Conservation (phyloP, 495 filamentous ascomycete species). For the Neurospora africana region DNA sequence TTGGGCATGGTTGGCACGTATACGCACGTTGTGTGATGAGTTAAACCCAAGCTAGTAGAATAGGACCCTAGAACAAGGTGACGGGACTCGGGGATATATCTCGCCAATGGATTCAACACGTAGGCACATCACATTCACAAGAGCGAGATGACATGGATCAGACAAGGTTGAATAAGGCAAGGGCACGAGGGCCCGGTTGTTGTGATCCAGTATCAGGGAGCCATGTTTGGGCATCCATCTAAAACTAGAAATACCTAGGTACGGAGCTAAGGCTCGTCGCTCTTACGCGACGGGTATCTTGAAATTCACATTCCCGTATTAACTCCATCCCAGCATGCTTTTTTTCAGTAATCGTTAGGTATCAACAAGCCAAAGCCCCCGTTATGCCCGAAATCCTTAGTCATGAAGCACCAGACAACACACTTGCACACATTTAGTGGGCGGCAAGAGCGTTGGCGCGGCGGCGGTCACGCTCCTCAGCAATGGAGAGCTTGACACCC, state of each 20-base stretch:
- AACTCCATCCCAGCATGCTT: conserved; percentile 22
- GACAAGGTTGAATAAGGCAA: neutral
- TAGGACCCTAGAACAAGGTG: neutral
- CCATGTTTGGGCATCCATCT: neutral
- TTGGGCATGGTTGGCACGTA: neutral
- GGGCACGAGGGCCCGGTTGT: neutral
- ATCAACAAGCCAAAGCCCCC: conserved; percentile 19
- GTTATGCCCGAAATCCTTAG: conserved; percentile 5
- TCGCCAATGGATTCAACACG: neutral
- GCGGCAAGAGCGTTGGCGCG: conserved; percentile 70
- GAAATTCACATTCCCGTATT: neutral
- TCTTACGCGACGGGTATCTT: neutral
- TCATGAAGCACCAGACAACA: conserved; percentile 1
- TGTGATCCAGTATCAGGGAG: neutral
- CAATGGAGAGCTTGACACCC: conserved; percentile 98
- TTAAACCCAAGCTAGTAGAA: neutral
- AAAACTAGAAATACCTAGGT: neutral
- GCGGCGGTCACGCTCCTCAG: conserved; percentile 94
- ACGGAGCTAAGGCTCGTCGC: neutral
- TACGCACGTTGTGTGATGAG: neutral
- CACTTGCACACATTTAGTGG: conserved; percentile 29
- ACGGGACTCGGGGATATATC: neutral
- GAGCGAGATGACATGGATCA: neutral
- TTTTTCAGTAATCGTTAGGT: conserved; percentile 9
- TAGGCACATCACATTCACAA: neutral